Evolutionary conservation across 2,329 filamentous ascomycete genomes (phyloP), one percentile per base, ranked within the genome.

Genomic region (Monosporascus cannonballus): DNA sequence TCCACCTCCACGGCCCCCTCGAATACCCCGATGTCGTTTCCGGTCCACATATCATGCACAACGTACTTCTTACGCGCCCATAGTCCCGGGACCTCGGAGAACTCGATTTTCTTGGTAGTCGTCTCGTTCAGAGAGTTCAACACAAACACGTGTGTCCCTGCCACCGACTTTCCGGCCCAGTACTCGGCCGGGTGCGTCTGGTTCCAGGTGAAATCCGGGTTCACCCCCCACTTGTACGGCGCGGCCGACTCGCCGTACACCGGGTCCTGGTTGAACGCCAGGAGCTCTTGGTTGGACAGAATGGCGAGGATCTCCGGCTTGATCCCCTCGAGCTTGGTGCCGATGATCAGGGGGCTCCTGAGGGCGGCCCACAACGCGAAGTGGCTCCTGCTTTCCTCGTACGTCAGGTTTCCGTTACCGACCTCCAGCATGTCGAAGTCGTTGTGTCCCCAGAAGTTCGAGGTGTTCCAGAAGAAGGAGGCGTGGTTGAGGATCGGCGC

Each of bases 401-500:
- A 38, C 0, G 73, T 77, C 45, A 80, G 62, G 22, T 74, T 64
- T 0, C 71, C 73, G 58, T 79, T 80, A 22, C 77, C 77, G 6
- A 80, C 68, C 59, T 79, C 76, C 7, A 73, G 69, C 71, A 79
- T 78, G 50, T 80, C 76, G 11, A 71, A 68, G 55, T 82, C 78
- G 4, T 73, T 75, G 56, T 75, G 73, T 11, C 75, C 73, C 66
- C 74, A 78, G 56, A 80, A 80, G 34, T 73, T 64, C 27, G 69
- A 71, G 4, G 67, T 64, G 51, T 77, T 69, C 54, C 73, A 63
- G 48, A 70, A 61, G 59, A 79, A 77, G 27, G 69, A 70, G n/a
- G 75, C 76, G 34, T 75, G 68, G 60, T 79, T 80, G 27, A 77
- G 59, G 50, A 80, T 78, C 3, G 61, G 59, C 48, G 59, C 61